Base-by-base conservation (phyloP, 2,329 filamentous ascomycete species). In the Claviceps pazoutovae region DNA sequence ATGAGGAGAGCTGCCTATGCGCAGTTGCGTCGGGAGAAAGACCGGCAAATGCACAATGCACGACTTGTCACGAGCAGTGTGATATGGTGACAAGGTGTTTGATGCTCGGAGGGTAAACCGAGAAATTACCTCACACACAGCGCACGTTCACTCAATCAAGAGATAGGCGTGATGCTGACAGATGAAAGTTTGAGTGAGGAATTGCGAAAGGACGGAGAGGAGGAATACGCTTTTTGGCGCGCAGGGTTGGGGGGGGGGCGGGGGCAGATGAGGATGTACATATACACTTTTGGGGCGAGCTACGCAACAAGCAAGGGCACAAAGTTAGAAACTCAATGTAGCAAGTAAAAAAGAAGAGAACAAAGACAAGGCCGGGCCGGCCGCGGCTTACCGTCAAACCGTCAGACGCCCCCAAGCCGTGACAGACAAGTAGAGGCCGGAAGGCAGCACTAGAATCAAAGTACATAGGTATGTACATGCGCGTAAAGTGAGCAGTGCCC, bases 61-160 rank as follows among this genome's bases (percentile, higher is more conserved):
- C 42, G 14, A 44, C 13, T 23, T 13, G 19, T 44, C 7, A 7
- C 7, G 2, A 26, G 13, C 21, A 26, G 26, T 21, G 30, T 34
- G 30, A 34, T 34, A 34, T 34, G 30, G 30, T 34, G 30, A 34
- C 30, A 34, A 34, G 30, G 1, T 19, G 19, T 9, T 6, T 21
- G 16, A 44, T 21, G 46, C 7, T 21, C 43, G 19, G 21, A 19
- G 41, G 16, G 16, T 41, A 34, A 38, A 38, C 41, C 23, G 36
- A 50, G 9, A 26, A 11, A 49, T 30, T 26, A 8, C 23, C 43
- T 36, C 37, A 46, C 36, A 50, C 47, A 43, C 46, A 41, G 44
- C 14, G 37, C 41, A 49, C 51, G 36, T 53, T 47, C 47, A 47
- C 51, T 50, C 47, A 49, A 38, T 47, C 2, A 49, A 47, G 51